phyloP scores from a whole-genome alignment of 2,329 filamentous ascomycete genomes.

The Sporothrix mexicana region DNA sequence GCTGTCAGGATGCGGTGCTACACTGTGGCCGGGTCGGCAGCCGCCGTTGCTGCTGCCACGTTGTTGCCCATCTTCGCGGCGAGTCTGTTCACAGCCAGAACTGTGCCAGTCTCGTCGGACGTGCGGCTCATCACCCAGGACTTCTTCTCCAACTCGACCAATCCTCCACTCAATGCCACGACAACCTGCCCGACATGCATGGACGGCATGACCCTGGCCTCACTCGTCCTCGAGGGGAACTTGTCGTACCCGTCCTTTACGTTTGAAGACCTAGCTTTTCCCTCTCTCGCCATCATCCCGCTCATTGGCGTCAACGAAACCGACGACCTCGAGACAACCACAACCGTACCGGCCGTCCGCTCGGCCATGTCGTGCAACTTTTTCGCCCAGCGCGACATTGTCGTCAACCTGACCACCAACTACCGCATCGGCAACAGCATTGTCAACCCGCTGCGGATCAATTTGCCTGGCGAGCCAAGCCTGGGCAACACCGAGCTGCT shows the following conservation, averaged over 20 bases:
- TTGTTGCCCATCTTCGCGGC: slow-evolving; percentile 45
- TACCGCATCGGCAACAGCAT: slow-evolving; percentile 32
- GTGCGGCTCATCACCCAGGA: slow-evolving; percentile 42
- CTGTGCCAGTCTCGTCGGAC: slow-evolving; percentile 38
- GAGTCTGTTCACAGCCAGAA: slow-evolving; percentile 44
- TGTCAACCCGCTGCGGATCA: slow-evolving; percentile 39
- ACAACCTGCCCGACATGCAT: slow-evolving; percentile 36
- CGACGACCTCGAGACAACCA: slow-evolving; percentile 39
- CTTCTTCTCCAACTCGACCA: slow-evolving; percentile 43
- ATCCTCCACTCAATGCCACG: background rate
- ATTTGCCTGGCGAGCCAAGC: slow-evolving; percentile 37
- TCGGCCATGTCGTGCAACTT: slow-evolving; percentile 43
- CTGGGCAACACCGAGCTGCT: slow-evolving; percentile 32
- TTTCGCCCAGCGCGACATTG: slow-evolving; percentile 39
- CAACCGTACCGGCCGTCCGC: slow-evolving; percentile 44
- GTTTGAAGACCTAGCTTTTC: slow-evolving; percentile 45
- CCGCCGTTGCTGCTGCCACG: slow-evolving; percentile 42
- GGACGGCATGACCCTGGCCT: slow-evolving; percentile 44
- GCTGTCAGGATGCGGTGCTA: slow-evolving; percentile 37
- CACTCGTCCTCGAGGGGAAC: slow-evolving; percentile 46
- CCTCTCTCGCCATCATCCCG: slow-evolving; percentile 37
- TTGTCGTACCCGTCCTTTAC: slow-evolving; percentile 48
- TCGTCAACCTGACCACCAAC: slow-evolving; percentile 39
- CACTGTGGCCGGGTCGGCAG: slow-evolving; percentile 28
- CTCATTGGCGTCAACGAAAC: slow-evolving; percentile 31